Conservation (phyloP, 345 rosid genomes). For the Gossypioides kirkii region DNA sequence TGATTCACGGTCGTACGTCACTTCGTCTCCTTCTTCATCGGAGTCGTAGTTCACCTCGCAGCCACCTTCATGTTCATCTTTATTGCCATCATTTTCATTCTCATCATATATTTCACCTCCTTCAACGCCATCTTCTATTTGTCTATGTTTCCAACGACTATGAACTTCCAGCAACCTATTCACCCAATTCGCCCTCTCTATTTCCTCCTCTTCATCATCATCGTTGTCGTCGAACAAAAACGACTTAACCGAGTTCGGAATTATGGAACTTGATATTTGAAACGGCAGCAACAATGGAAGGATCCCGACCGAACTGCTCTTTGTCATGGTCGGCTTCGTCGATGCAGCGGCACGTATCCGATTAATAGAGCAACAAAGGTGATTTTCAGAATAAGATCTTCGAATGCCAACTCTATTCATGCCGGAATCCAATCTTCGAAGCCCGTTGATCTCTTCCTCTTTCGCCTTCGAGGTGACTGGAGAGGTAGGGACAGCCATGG, state of each 20-base stretch:
- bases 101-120: conserved; percentile 7
- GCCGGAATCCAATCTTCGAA: conserved; percentile 40
- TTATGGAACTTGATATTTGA: conserved; percentile 48
- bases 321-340: conserved; percentile 37
- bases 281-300: conserved; percentile 41
- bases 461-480: conserved; percentile 25
- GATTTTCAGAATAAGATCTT: conserved; percentile 66
- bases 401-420: conserved; percentile 40
- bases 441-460: conserved; percentile 60
- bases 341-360: conserved; percentile 42
- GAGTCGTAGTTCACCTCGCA: conserved; percentile 4
- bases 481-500: conserved; percentile 44
- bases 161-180: conserved; percentile 61
- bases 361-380: conserved; percentile 41
- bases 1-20: conserved; percentile 33
- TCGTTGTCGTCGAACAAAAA: conserved; percentile 47
- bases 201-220: conserved; percentile 24
- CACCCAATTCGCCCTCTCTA: conserved; percentile 65
- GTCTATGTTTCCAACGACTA: conserved; percentile 47
- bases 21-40: background rate
- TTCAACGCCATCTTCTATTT: conserved; percentile 7
- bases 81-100: background rate
- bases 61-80: background rate
- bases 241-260: conserved; percentile 33
- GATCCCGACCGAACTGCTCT: conserved; percentile 44